These are phyloP conservation scores for Penicillium aurantiogriseum DNA, from an alignment of 2,329 filamentous ascomycete genomes.

Conservation along the genomic window DNA sequence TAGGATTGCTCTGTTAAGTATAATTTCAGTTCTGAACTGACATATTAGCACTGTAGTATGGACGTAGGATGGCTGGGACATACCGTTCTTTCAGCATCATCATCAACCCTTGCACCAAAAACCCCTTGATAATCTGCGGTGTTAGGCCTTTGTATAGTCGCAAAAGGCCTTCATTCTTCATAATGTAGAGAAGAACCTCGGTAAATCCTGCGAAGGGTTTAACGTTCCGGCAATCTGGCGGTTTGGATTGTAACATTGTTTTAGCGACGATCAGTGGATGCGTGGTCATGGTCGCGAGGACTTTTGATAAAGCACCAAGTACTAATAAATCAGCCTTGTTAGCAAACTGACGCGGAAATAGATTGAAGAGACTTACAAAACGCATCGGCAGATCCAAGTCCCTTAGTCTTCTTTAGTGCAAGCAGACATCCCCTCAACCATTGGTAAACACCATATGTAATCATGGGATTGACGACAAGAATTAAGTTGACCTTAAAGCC, in stretches of 20 bases:
- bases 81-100: conserved; percentile 18
- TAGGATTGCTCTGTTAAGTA: not conserved
- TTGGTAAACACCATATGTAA: no score
- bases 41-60: no score
- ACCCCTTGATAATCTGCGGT: conserved; percentile 14
- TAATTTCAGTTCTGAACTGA: not conserved
- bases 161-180: conserved; percentile 8
- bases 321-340: no score
- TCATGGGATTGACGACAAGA: no score
- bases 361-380: not conserved
- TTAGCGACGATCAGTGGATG: conserved; percentile 16
- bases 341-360: no score
- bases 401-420: no score
- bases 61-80: no score
- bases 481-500: no score
- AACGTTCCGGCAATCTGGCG: not conserved
- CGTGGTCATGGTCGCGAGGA: conserved; percentile 12
- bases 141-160: conserved; percentile 13
- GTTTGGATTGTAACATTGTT: conserved; percentile 13
- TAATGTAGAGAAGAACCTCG: conserved; percentile 10
- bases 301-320: conserved; percentile 11
- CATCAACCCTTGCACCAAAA: conserved; percentile 14
- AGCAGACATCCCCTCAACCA: no score
- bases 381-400: conserved; percentile 9
- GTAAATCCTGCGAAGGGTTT: conserved; percentile 11